Evolutionary conservation across 1,139 yeast genomes (phyloP).

Genomic region (Saccharomyces pastorianus): DNA sequence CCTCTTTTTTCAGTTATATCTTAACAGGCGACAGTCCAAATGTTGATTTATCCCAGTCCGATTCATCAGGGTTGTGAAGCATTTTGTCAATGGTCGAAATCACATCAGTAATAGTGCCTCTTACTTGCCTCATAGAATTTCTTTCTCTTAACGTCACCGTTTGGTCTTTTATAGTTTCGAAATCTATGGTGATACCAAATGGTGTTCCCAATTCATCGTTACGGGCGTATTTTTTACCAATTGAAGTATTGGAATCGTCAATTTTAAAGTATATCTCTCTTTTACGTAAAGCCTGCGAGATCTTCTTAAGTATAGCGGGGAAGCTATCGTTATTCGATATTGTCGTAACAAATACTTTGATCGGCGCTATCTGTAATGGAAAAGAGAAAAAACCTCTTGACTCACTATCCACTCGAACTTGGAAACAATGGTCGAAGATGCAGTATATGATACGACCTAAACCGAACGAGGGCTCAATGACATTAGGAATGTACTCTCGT

Average conservation of each 20-base stretch:
- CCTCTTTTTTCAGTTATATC: too few relatives aligned
- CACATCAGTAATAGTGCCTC: conserved; percentile 79
- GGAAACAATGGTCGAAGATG: conserved; percentile 87
- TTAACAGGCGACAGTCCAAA: neutral
- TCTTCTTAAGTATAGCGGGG: conserved; percentile 63
- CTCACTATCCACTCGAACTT: conserved; percentile 87
- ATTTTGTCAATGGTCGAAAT: conserved; percentile 71
- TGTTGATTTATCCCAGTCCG: neutral
- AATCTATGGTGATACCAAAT: conserved; percentile 95
- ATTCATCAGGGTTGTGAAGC: conserved; percentile 43
- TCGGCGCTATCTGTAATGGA: conserved; percentile 95
- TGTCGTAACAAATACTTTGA: conserved; percentile 92
- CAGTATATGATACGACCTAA: conserved; percentile 95
- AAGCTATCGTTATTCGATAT: conserved; percentile 77
- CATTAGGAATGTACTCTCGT: conserved; percentile 94
- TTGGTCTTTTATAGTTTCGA: conserved; percentile 82
- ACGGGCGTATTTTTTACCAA: conserved; percentile 91
- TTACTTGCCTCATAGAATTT: conserved; percentile 92
- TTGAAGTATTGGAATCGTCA: conserved; percentile 95
- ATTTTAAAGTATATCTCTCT: conserved; percentile 89
- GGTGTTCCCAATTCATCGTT: conserved; percentile 99
- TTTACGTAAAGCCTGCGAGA: conserved; percentile 61
- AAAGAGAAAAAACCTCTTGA: conserved; percentile 89
- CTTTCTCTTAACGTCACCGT: conserved; percentile 97
- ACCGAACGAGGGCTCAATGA: conserved; percentile 98